phyloP scores from a whole-genome alignment of 768 basidiomycete genomes.

The Solioccasus polychromus region DNA sequence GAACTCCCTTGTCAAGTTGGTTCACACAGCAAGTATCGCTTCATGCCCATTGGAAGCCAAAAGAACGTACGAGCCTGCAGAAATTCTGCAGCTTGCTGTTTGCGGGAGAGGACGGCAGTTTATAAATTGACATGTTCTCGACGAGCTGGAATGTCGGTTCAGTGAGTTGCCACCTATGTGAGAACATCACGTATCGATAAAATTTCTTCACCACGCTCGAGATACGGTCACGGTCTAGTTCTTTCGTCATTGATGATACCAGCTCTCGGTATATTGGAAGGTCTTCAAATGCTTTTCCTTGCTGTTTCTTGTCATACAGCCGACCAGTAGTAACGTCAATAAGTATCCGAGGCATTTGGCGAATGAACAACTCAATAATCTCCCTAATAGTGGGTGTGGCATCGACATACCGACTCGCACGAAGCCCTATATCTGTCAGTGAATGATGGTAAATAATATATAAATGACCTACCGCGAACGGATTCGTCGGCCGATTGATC shows the following conservation, averaged over 20 bases:
- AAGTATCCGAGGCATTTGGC: constrained; percentile 3
- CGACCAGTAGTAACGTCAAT: constrained; percentile 6
- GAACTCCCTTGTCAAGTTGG: not conserved
- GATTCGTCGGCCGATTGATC: not conserved
- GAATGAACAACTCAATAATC: not conserved
- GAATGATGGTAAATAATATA: too few species aligned
- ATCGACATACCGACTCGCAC: constrained; percentile 1
- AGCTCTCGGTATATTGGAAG: constrained; percentile 6
- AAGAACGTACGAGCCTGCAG: not conserved
- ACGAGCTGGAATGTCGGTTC: constrained; percentile 8
- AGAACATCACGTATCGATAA: constrained; percentile 14
- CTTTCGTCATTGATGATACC: constrained; percentile 1
- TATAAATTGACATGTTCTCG: constrained; percentile 5
- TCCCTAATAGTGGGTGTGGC: not conserved
- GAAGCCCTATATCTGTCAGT: constrained; percentile 1
- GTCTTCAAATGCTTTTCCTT: constrained; percentile 3
- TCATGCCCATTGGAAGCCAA: constrained; percentile 16
- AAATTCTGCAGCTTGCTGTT: constrained; percentile 9
- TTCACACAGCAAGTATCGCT: constrained; percentile 13
- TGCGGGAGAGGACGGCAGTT: not conserved
- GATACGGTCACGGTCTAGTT: constrained; percentile 4
- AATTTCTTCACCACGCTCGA: not conserved
- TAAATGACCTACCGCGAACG: not conserved
- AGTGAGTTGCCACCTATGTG: constrained; percentile 3
- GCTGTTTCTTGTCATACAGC: constrained; percentile 9